Percentiles rank a stretch among this genome's conserved stretches.
phyloP scores from a whole-genome alignment of 1,139 yeast species.

The Yamadazyma jaroonii region DNA sequence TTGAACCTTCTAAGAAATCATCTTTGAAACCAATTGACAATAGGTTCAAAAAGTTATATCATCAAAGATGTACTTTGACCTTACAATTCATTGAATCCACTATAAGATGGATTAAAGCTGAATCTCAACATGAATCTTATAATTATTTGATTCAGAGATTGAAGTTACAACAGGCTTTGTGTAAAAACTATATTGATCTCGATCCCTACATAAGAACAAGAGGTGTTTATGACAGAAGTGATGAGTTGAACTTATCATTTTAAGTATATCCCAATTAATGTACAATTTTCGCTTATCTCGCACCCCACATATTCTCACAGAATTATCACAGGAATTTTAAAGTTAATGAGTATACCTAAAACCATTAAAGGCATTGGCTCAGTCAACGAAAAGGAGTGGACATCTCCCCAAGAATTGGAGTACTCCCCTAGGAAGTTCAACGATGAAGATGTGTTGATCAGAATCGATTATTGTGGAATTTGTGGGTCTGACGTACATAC shows the following conservation, averaged over 20 bases:
- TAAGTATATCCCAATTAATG: too few relatives aligned
- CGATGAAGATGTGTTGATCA: slow-evolving; percentile 31
- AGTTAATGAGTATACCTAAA: too few relatives aligned
- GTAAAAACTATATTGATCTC: slow-evolving; percentile 54
- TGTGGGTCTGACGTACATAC: slow-evolving; percentile 44
- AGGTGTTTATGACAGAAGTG: slow-evolving; percentile 59
- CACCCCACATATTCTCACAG: too few relatives aligned
- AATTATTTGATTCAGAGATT: slow-evolving; percentile 46
- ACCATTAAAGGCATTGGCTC: too few relatives aligned
- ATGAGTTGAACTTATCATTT: slow-evolving; percentile 25
- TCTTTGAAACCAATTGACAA: slow-evolving; percentile 29
- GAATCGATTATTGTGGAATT: slow-evolving; percentile 35
- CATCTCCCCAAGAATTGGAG: slow-evolving; percentile 29
- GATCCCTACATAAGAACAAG: slow-evolving; percentile 77
- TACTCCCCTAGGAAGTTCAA: slow-evolving; percentile 30
- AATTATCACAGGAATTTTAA: too few relatives aligned
- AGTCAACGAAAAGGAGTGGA: slow-evolving; percentile 25
- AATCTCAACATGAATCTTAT: slow-evolving; percentile 39
- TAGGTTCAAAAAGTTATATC: slow-evolving; percentile 22
- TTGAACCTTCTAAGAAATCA: slow-evolving; percentile 41
- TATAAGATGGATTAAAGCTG: slow-evolving; percentile 62
- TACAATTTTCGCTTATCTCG: too few relatives aligned
- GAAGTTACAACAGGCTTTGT: slow-evolving; percentile 45
- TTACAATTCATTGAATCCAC: slow-evolving; percentile 56
- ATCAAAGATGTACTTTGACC: slow-evolving; percentile 47